Evolutionary conservation across 116 monocot genomes (phyloP), one percentile per base, ranked within the genome.

Genomic region (Zostera marina): DNA sequence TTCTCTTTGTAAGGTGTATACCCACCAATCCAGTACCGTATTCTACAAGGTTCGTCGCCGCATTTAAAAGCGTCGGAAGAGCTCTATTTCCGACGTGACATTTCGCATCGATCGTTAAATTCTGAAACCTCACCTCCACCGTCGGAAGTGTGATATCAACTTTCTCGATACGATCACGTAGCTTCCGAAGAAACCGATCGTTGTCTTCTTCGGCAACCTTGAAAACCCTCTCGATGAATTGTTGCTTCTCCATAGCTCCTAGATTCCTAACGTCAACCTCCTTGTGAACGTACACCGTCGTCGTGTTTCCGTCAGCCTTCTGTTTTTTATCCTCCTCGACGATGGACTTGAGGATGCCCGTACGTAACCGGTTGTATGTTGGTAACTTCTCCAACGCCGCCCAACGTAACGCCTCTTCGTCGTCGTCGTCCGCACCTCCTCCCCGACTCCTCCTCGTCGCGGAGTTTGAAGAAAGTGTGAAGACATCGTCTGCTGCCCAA

Each of bases 301-400:
- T n/a, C n/a, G n/a, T n/a, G n/a, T 47, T 55, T 7, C 52, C 73
- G 4, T 68, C 67, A 10, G 5, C 11, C 10, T 43, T 20, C 47
- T 60, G 60, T 15, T 47, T 44, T 3, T 67, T 46, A 14, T 56
- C 56, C 25, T 60, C 65, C 9, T 66, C 72, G 47, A 70, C 60
- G 11, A 55, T 58, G 66, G 53, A 9, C 70, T 64, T 55, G 26
- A 84, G 22, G 63, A 77, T 56, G 44, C 75, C 76, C 14, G 75
- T 89, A 13, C 89, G 56, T 12, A 84, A 55, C 38, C 89, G 67
- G 53, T 76, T 63, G 68, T 76, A 84, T 0, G 84, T 81, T 1
- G 89, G 89, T 10, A 89, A 80, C 81, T 76, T 80, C 78, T 89
- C 89, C 0, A 89, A 61, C 14, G 89, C 83, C 1, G 84, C 89